phyloP scores from a whole-genome alignment of 768 basidiomycete genomes.

The Psilocybe subaeruginosa region DNA sequence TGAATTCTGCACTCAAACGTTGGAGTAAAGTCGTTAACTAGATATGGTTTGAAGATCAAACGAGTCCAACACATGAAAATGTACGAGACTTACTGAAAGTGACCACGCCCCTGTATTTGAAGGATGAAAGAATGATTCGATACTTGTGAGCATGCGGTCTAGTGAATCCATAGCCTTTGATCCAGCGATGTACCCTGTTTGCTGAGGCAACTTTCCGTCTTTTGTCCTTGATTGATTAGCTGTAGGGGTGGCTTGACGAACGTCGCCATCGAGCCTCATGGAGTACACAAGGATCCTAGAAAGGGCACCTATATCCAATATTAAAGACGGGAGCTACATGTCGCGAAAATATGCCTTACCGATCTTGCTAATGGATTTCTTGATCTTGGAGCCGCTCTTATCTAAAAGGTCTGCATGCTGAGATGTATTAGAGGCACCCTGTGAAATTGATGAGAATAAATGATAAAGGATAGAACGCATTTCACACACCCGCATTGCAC shows the following conservation, averaged over 20 bases:
- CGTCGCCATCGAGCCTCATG: slow-evolving; percentile 79
- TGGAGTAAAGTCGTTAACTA: slow-evolving; percentile 76
- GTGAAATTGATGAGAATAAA: slow-evolving; percentile 10
- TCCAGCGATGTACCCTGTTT: slow-evolving; percentile 71
- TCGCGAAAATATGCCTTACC: slow-evolving; percentile 40
- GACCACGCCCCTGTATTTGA: slow-evolving; percentile 91
- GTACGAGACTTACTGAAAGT: slow-evolving; percentile 42
- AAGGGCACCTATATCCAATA: slow-evolving; percentile 59
- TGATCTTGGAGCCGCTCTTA: slow-evolving; percentile 64
- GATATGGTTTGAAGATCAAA: slow-evolving; percentile 9
- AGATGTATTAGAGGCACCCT: slow-evolving; percentile 70
- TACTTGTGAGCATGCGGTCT: slow-evolving; percentile 86
- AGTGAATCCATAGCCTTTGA: slow-evolving; percentile 88
- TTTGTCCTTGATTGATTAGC: slow-evolving; percentile 19
- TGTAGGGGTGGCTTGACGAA: slow-evolving; percentile 45
- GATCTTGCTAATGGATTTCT: slow-evolving; percentile 68
- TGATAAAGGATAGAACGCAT: background rate
- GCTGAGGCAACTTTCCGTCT: slow-evolving; percentile 33
- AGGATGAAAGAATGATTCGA: slow-evolving; percentile 95
- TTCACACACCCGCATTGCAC: slow-evolving; percentile 57
- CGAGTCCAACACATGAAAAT: background rate
- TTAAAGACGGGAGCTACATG: slow-evolving; percentile 1
- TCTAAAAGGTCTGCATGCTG: slow-evolving; percentile 68
- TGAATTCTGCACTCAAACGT: slow-evolving; percentile 74
- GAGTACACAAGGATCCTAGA: slow-evolving; percentile 90